Base-by-base conservation (phyloP, 192 early-diverging fungal genomes). In the Glomus cerebriforme region DNA sequence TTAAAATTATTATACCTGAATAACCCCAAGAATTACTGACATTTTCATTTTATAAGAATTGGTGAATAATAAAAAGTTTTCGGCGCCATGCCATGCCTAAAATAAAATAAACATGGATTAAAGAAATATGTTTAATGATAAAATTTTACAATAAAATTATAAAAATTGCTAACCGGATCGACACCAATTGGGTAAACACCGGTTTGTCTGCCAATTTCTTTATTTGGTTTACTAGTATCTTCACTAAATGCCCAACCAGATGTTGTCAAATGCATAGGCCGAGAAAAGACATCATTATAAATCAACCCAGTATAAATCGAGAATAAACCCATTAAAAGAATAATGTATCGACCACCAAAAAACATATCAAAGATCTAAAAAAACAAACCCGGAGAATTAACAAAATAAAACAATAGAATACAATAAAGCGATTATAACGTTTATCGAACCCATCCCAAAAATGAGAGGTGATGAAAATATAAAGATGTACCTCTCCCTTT, bases 31-130 rank as follows among this genome's bases (percentile, higher is more conserved):
- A 66, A 99, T 90, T 81, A 99, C 92, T 7, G 96, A 94, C 92
- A 95, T 94, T 85, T 99, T 99, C 98, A 99, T 99, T 90, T 99
- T 99, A 90, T 99, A 99, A 68, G 97, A 98, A 87, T 99, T 99
- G 66, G 92, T 90, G 81, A 99, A 99, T 60, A 99, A 79, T 67
- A 99, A 91, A 80, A 85, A 91, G 88, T 99, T 99, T 59, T 97
- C 95, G 12, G 96, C 88, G 49, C 91, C 92, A 75, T 96, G 94
- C 98, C 98, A 99, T 10, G 92, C 88, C 88, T 91, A 71, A 26
- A 26, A 54, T 37, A 7, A 63, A 19, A 27, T 26, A 22, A 34
- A 1, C 59, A 3, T 34, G 10, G 9, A 29, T 58, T 32, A 74
- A 59, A 19, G 24, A 19, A 7, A n/a, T n/a, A 43, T 8, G 17